These are phyloP conservation scores for Colletotrichum lentis DNA, from an alignment of 2,329 filamentous ascomycete genomes.

Conservation along the genomic window DNA sequence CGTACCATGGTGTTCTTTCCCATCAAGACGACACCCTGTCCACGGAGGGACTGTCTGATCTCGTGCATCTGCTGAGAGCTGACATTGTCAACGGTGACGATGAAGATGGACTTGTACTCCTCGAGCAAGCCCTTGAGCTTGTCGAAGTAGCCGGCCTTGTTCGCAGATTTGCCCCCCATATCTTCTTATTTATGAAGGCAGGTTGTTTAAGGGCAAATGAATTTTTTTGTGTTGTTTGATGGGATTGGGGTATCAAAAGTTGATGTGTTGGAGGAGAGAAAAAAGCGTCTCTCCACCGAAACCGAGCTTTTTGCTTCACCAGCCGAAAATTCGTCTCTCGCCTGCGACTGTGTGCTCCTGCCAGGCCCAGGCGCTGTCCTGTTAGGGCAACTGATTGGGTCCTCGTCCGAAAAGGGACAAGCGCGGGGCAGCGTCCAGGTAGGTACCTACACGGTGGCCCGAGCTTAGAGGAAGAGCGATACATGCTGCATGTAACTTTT, in stretches of 20 bases:
- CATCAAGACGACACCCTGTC: conserved; percentile 95
- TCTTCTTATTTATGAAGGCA: conserved; percentile 94
- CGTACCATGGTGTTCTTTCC: conserved; percentile 99
- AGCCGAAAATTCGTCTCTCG: conserved; percentile 22
- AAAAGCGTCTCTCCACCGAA: neutral
- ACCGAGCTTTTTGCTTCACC: conserved; percentile 35
- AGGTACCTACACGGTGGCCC: neutral
- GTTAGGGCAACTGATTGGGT: conserved; percentile 49
- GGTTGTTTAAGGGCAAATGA: conserved; percentile 93
- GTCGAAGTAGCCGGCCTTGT: conserved; percentile 98
- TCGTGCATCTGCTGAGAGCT: conserved; percentile 99
- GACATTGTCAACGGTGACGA: conserved; percentile 99
- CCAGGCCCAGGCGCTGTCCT: conserved; percentile 12
- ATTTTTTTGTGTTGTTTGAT: conserved; percentile 39
- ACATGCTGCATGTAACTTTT: conserved; percentile 49
- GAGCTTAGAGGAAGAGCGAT: conserved; percentile 40
- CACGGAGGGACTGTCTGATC: conserved; percentile 91
- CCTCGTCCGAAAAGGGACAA: conserved; percentile 34
- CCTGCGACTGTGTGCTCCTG: conserved; percentile 18
- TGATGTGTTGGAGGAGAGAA: conserved; percentile 27
- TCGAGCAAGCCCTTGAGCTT: conserved; percentile 98
- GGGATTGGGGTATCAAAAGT: conserved; percentile 38
- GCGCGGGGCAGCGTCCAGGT: conserved; percentile 22
- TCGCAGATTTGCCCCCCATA: conserved; percentile 96
- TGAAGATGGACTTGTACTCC: conserved; percentile 97